Evolutionary conservation across 768 basidiomycete genomes (phyloP), one percentile per base, ranked within the genome.

Genomic region (Panaeolus cyanescens): DNA sequence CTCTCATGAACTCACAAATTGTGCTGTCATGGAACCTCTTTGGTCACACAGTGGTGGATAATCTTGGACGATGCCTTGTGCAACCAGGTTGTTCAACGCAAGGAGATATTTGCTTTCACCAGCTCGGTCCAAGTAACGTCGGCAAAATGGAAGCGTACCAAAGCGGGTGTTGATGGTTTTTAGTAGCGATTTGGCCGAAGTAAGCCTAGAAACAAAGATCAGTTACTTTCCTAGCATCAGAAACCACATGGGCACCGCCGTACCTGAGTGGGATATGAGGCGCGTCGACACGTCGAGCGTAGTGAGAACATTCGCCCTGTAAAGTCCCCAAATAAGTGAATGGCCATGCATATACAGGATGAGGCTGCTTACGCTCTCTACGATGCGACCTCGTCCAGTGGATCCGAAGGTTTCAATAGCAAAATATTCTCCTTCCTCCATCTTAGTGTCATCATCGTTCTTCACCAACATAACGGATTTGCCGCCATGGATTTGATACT

Each of bases 391-490:
- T 39, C 90, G 83, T 15, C 97, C 96, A 0, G 96, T 99, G n/a
- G 92, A 93, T 10, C 97, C 97, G 73, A 99, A 99, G 1, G 97
- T 99, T 75, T 99, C 97, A 59, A 99, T 96, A 8, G 97, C 97
- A 72, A 93, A 99, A 71, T 99, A 98, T 69, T 99, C 97, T 37
- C 96, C 97, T 75, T 99, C 97, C 71, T 99, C 97, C 97, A 99
- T 99, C 77, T 93, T 96, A 13, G 91, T 93, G 62, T 90, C 87
- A 71, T 97, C 95, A 32, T 89, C 85, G 59, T 91, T 94, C 72
- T 91, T 93, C 45, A 97, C 92, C 45, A 99, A 85, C 33, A 93
- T 82, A 1, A 99, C 89, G 0, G 92, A 93, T 75, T 99, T 99
- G 30, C 91, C 91, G 15, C 92, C 96, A 71, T 99, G 96, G 62